Evolutionary conservation across 495 filamentous ascomycete genomes (phyloP), one percentile per base, ranked within the genome.

Genomic region (Neurospora sublineolata): DNA sequence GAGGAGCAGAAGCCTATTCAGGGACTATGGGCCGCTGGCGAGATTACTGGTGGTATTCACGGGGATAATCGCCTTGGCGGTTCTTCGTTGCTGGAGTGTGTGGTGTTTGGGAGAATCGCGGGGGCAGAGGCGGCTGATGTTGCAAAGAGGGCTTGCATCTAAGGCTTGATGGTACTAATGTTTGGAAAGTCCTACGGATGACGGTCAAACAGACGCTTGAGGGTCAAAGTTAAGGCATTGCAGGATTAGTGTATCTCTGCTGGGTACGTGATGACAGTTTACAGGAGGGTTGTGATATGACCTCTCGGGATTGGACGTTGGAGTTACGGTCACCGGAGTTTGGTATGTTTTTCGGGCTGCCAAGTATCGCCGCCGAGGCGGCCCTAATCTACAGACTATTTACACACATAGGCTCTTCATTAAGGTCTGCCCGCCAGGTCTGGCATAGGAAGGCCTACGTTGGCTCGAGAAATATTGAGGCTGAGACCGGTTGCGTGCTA

Each of bases 81-180:
- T 3, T 84, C 80, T 30, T 84, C 81, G 14, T 73, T 88, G 68
- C 76, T 88, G 12, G 86, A 88, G 72, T 87, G 88, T 81, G 86
- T 86, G 4, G 85, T 90, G 1, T 90, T 88, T 81, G 88, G 87
- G 1, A 77, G 85, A 68, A 85, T 85, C 68, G 86, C 87, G 0
- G 88, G 87, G 0, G 86, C 83, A 5, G 72, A 75, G 23, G 42
- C 46, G 12, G 58, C 39, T 14, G 52, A 33, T 0, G 23, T 33
- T 60, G 52, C 27, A 27, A 60, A 60, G 27, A 33, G 27, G 6
- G 52, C 52, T 60, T 16, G 30, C 14, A 33, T 16, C 52, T 60
- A 27, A 60, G 52, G 27, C 14, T 33, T 60, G 52, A 33, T 60
- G 12, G 20, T 14, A 52, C 52, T 60, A 0, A 33, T 33, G 5